Conservation (phyloP, 139 green algal species). For the Pleodorina starrii region DNA sequence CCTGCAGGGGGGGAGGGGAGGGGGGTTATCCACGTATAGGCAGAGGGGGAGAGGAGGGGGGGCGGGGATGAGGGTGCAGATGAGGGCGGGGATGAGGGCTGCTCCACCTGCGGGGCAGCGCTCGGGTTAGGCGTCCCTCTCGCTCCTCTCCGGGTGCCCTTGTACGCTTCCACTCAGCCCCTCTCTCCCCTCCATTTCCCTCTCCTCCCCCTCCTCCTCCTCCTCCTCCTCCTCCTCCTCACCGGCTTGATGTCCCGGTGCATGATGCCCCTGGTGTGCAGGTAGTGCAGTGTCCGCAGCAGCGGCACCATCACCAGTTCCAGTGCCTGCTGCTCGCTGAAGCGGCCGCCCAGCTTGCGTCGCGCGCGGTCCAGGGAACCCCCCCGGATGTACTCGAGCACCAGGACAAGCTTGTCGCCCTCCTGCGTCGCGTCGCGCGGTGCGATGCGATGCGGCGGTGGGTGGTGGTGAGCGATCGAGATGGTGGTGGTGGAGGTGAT, state of each 20-base stretch:
- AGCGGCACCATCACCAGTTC: slow-evolving; percentile 60
- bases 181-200: no score
- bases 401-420: slow-evolving; percentile 52
- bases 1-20: neutral
- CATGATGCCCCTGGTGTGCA: slow-evolving; percentile 57
- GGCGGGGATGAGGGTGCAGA: no score
- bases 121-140: neutral
- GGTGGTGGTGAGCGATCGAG: no score
- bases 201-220: neutral
- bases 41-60: no score
- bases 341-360: slow-evolving; percentile 51
- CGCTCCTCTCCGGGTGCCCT: no score
- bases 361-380: slow-evolving; percentile 54
- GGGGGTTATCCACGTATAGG: no score
- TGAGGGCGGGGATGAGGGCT: no score
- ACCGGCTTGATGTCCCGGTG: slow-evolving; percentile 65
- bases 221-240: neutral
- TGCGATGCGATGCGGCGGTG: no score
- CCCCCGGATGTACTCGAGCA: slow-evolving; percentile 59
- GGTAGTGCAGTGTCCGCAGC: slow-evolving; percentile 57
- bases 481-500: no score
- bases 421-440: no score
- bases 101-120: no score
- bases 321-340: slow-evolving; percentile 52
- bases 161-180: no score